Evolutionary conservation across 2,329 filamentous ascomycete species (phyloP), one percentile per base, ranked within the genome.

Genomic region (Fusarium irregulare): DNA sequence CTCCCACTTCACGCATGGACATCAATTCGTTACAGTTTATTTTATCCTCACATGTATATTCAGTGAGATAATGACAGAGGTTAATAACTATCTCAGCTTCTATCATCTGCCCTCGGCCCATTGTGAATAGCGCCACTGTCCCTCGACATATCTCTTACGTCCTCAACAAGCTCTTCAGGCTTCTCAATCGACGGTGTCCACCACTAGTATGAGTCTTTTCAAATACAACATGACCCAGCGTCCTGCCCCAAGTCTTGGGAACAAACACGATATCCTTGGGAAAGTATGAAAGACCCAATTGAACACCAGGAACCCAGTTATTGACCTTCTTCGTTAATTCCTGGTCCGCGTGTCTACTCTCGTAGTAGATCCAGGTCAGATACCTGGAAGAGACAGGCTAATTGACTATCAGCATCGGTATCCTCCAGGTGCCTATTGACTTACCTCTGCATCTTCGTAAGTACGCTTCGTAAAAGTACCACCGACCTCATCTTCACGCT

Each of bases 361-460:
- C 49, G 77, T 93, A 93, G 79, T 95, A 95, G 50, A 94, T 93
- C 10, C 46, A 49, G 2, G 46, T 49, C 28, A 49, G 20, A n/a
- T 49, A 49, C 46, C 23, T 49, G 9, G 46, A 49, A 8, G 46
- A 49, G 3, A 49, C 46, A 7, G 23, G 46, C 46, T 49, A 18
- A 21, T 3, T 4, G 0, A 23, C 2, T 6, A 11, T 49, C 4
- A 49, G 46, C 4, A 2, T 5, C 13, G 7, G 16, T 18, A 3
- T 32, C 6, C 0, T 21, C 1, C 12, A 7, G 21, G 0, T 9
- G 1, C 2, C 7, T 32, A 1, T 7, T 11, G 8, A 7, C 7
- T 18, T 18, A 49, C 46, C 46, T 49, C 46, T 23, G 46, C 46
- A 21, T 49, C 46, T 14, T 49, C 46, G 16, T 49, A 49, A 5